phyloP scores from a whole-genome alignment of 768 basidiomycete species.

The Lyophyllum atratum region DNA sequence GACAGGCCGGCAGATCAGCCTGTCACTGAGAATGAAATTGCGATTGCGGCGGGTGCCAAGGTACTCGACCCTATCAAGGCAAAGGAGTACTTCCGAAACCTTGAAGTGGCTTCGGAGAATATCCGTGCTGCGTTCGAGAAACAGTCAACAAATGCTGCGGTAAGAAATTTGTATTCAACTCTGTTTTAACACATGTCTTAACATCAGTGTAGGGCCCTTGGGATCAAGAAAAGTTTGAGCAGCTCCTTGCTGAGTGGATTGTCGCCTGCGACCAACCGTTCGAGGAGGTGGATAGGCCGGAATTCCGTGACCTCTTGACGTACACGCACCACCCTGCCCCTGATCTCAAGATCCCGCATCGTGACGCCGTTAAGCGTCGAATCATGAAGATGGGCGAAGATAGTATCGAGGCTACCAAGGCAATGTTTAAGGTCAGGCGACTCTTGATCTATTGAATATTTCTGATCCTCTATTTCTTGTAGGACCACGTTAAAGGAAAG shows the following conservation, averaged over 20 bases:
- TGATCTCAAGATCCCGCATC: not conserved
- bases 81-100: not conserved
- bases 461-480: not conserved
- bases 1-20: not conserved
- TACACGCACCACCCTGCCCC: constrained; percentile 11
- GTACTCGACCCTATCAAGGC: not conserved
- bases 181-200: not conserved
- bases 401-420: not conserved
- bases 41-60: not conserved
- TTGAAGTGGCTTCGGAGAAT: constrained; percentile 1
- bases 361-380: not conserved
- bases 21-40: not conserved
- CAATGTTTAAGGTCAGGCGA: not conserved
- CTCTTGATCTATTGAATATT: not conserved
- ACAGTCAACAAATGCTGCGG: not conserved
- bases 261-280: constrained; percentile 21
- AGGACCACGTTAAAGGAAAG: constrained; percentile 19
- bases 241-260: constrained; percentile 5
- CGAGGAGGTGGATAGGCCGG: constrained; percentile 13
- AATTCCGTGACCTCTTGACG: constrained; percentile 17
- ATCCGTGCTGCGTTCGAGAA: not conserved
- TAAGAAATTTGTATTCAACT: not conserved
- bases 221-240: constrained; percentile 7
- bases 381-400: not conserved
- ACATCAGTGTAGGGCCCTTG: not conserved